A percentile compares a stretch with the other conserved stretches of the same genome.
Conservation (phyloP, 2,329 filamentous ascomycete genomes). For the Scytalidium lignicola region DNA sequence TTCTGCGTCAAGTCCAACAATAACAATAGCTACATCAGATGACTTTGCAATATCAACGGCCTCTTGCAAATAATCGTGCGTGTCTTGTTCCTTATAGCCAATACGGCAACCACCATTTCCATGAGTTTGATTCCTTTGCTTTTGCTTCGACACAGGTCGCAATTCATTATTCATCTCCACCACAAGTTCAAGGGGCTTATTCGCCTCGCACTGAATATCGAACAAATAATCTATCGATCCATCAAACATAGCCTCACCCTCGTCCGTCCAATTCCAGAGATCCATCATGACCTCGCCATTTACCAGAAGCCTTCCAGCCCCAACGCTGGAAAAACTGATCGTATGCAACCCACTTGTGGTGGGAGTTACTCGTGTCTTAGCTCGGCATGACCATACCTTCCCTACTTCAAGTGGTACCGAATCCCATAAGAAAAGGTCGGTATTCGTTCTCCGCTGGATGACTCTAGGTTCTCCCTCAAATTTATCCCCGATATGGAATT, state of each 20-base stretch:
- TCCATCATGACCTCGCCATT: conserved; percentile 56
- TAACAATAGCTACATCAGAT: conserved; percentile 62
- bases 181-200: conserved; percentile 54
- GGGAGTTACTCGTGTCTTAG: conserved; percentile 53
- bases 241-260: conserved; percentile 67
- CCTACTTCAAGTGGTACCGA: conserved; percentile 58
- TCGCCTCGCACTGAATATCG: conserved; percentile 53
- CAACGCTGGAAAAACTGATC: conserved; percentile 63
- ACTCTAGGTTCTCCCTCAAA: conserved; percentile 54
- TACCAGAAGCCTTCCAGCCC: conserved; percentile 56
- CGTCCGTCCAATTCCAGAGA: conserved; percentile 65
- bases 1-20: conserved; percentile 66
- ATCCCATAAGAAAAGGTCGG: conserved; percentile 67
- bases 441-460: conserved; percentile 55
- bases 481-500: conserved; percentile 60
- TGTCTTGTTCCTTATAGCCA: conserved; percentile 63
- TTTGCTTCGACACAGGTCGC: conserved; percentile 56
- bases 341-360: conserved; percentile 57
- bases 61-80: conserved; percentile 55
- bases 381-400: conserved; percentile 50
- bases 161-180: conserved; percentile 64
- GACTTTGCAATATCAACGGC: conserved; percentile 56
- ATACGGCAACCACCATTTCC: conserved; percentile 68
- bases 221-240: conserved; percentile 61
- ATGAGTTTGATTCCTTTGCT: conserved; percentile 50